Conservation (phyloP, 2,329 filamentous ascomycete genomes). For the Biscogniauxia mediterranea region DNA sequence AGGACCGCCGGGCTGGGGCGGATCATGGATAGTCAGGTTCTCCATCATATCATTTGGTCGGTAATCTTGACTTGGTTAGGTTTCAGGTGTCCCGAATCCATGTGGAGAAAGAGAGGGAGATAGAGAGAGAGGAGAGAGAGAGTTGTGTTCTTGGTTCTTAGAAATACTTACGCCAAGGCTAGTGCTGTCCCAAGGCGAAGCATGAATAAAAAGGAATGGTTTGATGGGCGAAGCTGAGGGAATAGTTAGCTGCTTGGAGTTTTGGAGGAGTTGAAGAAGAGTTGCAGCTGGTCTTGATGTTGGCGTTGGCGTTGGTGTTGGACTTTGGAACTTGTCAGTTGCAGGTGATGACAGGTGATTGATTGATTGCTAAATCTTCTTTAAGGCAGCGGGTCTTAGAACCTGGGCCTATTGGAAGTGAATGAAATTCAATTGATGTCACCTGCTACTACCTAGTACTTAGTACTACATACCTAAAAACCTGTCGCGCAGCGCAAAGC, state of each 20-base stretch:
- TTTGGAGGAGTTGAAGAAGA: no score
- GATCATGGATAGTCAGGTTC: conserved; percentile 51
- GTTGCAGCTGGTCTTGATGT: background rate
- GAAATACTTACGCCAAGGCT: background rate
- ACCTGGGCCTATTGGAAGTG: no score
- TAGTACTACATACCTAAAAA: no score
- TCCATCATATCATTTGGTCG: conserved; percentile 47
- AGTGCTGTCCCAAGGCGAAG: background rate
- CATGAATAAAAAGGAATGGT: background rate
- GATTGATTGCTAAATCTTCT: no score
- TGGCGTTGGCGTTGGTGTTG: background rate
- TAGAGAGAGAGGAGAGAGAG: no score
- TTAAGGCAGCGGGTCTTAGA: no score
- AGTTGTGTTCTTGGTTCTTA: background rate
- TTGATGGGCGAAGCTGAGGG: background rate
- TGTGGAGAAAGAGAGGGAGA: background rate
- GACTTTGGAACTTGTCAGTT: background rate
- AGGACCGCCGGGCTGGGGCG: conserved; percentile 41
- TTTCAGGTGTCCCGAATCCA: background rate
- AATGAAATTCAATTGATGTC: background rate
- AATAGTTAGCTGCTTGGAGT: background rate
- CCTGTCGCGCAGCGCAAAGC: background rate
- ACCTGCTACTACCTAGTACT: background rate
- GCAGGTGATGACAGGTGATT: no score
- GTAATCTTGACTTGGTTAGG: background rate